A percentile compares a stretch with the other conserved stretches of the same genome.
Conservation (phyloP, 2,329 filamentous ascomycete genomes). For the Hypoxylon sp. region DNA sequence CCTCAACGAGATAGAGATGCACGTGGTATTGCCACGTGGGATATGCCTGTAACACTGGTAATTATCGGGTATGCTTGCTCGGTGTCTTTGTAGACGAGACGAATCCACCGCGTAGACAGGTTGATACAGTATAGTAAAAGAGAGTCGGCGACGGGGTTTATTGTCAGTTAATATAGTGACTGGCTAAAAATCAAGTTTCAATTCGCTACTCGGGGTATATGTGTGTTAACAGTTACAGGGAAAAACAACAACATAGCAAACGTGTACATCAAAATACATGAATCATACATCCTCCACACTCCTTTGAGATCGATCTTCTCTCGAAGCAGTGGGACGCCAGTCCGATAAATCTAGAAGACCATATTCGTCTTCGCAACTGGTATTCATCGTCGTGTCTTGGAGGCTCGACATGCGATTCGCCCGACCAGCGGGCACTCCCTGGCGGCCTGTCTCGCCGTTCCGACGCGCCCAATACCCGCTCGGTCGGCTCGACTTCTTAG, state of each 20-base stretch:
- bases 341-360: constrained; percentile 29
- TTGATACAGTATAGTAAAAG: background rate
- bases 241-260: constrained; percentile 4
- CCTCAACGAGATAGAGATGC: background rate
- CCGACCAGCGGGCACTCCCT: constrained; percentile 22
- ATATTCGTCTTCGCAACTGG: constrained; percentile 35
- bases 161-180: background rate
- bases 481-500: constrained; percentile 19
- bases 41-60: background rate
- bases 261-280: constrained; percentile 13
- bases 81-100: background rate
- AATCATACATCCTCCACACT: constrained; percentile 30
- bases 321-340: constrained; percentile 9
- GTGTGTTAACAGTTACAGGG: constrained; percentile 13
- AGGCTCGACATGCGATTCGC: background rate
- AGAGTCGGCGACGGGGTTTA: background rate
- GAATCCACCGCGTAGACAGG: background rate
- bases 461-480: constrained; percentile 16
- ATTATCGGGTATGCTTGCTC: background rate
- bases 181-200: constrained; percentile 10
- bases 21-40: background rate
- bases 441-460: constrained; percentile 2
- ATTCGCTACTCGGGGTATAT: constrained; percentile 36
- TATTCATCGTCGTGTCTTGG: constrained; percentile 15
- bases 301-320: constrained; percentile 29